Evolutionary conservation across 768 basidiomycete species (phyloP).

Genomic region (Tylopilus plumbeoviolaceoides): DNA sequence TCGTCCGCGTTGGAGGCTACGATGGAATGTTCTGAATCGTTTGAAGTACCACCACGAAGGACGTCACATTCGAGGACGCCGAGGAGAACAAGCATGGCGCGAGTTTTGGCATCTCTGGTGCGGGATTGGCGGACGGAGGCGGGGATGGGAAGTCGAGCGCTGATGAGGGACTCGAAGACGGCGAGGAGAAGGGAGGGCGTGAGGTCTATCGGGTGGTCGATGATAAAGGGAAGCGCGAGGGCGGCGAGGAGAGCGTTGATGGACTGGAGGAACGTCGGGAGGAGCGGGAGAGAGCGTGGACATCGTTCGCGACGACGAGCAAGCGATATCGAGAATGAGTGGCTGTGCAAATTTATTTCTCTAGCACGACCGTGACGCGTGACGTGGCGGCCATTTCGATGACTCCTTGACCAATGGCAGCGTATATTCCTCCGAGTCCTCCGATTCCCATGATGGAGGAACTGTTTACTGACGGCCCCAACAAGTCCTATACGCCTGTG

Average conservation of each 20-base stretch:
- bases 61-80: constrained; percentile 70
- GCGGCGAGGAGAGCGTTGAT: constrained; percentile 46
- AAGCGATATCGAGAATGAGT: background rate
- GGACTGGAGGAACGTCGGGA: constrained; percentile 16
- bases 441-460: too few species aligned
- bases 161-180: constrained; percentile 61
- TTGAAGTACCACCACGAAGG: constrained; percentile 44
- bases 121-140: constrained; percentile 34
- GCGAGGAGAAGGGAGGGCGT: constrained; percentile 70
- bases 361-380: too few species aligned
- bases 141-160: constrained; percentile 47
- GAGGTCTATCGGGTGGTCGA: constrained; percentile 55
- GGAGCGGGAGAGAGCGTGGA: constrained; percentile 9
- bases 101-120: constrained; percentile 41
- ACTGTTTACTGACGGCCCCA: too few species aligned
- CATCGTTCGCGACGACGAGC: constrained; percentile 9
- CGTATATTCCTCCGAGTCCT: too few species aligned
- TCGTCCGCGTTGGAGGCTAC: constrained; percentile 28
- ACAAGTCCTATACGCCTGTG: too few species aligned
- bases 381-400: too few species aligned
- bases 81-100: constrained; percentile 71
- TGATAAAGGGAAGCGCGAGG: constrained; percentile 42
- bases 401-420: too few species aligned
- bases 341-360: too few species aligned
- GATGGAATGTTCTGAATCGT: constrained; percentile 5